Base-by-base conservation (phyloP, 345 rosid genomes). In the Eucalyptus urophylla region DNA sequence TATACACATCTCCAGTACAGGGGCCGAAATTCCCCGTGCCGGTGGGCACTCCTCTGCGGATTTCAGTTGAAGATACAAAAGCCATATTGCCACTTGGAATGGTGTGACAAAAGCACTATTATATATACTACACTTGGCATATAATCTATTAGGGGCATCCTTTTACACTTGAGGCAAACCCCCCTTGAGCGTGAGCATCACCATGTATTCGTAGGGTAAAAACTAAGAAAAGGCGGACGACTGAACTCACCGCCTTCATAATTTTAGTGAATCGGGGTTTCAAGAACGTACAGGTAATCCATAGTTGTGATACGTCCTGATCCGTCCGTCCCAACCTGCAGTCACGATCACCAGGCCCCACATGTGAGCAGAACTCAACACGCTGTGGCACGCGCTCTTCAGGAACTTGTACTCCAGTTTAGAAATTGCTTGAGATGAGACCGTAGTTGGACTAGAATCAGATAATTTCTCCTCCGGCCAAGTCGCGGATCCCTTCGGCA, bases 401-500 rank as follows among this genome's bases (percentile, higher is more conserved):
- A 95, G 87, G 40, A 95, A 90, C 94, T 94, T 96, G 92, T 91
- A 90, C 86, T 94, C 95, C 5, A 94, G 90, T 91, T 93, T 95
- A 40, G 92, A 92, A 33, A 92, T 94, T 29, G 92, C 87, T 21
- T 92, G 91, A 27, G 96, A 91, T 15, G 90, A 19, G 14, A 72
- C 80, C 24, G 56, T 80, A 58, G 86, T 43, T 3, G 95, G 92
- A 65, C 90, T 92, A 43, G 95, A 89, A 81, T 85, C 91, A 0
- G 94, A 91, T 88, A 97, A 95, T 88, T 93, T 95, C 92, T 97
- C 99, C 93, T 95, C 98, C 0, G 99, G 99, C 99, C 99, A 97
- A 24, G 98, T 97, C 13, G 92, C 94, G 2, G 95, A 90, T 54
- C 96, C 96, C 90, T 91, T 94, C 6, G 92, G 91, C 88, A 92